Percentiles rank a stretch among this genome's conserved stretches.
These are phyloP conservation scores for Strobilomyces dryophilus DNA, from an alignment of 768 basidiomycete species.

Conservation along the genomic window DNA sequence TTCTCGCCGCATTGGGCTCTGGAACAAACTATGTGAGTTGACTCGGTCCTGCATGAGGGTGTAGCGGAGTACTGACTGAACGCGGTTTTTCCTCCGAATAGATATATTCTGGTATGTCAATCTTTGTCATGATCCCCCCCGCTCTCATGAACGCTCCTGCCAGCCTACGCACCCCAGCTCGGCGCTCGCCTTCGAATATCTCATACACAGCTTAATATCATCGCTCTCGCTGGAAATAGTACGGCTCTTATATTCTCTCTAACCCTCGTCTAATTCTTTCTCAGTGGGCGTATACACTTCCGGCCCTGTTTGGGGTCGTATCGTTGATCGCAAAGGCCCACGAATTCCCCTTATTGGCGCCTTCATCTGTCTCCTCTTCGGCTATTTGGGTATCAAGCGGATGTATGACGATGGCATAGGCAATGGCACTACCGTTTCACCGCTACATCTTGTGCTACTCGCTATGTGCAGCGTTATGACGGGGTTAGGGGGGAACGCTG, in stretches of 20 bases:
- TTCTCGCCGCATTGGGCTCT: conserved; percentile 57
- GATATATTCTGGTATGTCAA: conserved; percentile 29
- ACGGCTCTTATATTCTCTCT: conserved; percentile 17
- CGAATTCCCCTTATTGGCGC: conserved; percentile 58
- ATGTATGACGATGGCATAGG: conserved; percentile 59
- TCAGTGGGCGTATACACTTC: conserved; percentile 72
- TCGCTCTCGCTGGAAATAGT: conserved; percentile 81
- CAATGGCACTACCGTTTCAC: conserved; percentile 35
- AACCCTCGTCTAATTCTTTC: neutral
- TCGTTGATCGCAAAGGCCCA: conserved; percentile 74
- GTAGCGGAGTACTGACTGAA: neutral
- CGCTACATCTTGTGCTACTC: conserved; percentile 45
- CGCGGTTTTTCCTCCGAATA: neutral
- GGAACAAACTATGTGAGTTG: conserved; percentile 73
- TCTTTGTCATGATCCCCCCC: neutral
- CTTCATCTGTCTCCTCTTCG: conserved; percentile 56
- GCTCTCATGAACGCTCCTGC: neutral
- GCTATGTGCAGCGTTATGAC: conserved; percentile 65
- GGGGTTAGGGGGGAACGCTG: conserved; percentile 74
- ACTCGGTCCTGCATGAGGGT: neutral
- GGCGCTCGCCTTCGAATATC: conserved; percentile 69
- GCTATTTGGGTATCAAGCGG: conserved; percentile 70
- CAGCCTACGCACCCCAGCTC: conserved; percentile 86
- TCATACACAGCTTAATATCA: conserved; percentile 78
- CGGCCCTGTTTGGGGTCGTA: conserved; percentile 75